Conservation (phyloP, 1,284 basidiomycete genomes). For the Trichosporon faecale region DNA sequence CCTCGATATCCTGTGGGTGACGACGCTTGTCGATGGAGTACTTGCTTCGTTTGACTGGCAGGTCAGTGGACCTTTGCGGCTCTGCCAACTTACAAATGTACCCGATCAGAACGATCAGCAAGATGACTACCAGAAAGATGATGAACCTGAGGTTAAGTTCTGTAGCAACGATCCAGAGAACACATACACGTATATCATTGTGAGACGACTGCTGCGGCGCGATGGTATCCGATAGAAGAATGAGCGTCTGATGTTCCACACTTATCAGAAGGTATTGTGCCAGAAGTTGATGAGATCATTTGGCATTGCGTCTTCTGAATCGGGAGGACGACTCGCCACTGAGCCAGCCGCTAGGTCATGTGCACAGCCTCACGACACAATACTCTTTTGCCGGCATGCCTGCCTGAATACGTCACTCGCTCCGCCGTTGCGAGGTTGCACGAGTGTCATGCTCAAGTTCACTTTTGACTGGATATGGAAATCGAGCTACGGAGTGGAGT, state of each 20-base stretch:
- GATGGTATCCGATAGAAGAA: background rate
- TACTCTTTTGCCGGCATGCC: background rate
- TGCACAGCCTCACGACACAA: background rate
- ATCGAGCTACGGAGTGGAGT: too few relatives aligned
- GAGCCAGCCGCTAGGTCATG: background rate
- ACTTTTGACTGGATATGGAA: too few relatives aligned
- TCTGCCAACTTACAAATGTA: background rate
- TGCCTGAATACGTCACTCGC: background rate
- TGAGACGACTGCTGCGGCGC: background rate
- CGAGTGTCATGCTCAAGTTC: too few relatives aligned
- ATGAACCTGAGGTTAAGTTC: background rate
- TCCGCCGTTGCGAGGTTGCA: background rate
- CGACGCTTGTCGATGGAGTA: background rate
- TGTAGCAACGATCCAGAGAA: background rate
- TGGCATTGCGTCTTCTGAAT: background rate
- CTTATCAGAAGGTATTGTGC: too few relatives aligned
- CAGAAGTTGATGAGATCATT: too few relatives aligned
- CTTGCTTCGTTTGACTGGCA: slow-evolving; percentile 3
- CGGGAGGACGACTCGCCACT: background rate
- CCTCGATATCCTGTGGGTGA: background rate
- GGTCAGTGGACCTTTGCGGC: background rate
- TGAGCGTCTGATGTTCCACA: background rate
- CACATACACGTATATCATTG: slow-evolving; percentile 3
- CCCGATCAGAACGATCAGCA: background rate
- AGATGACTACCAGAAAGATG: background rate